These are phyloP conservation scores for Plantago rigida DNA, from an alignment of 305 asterid genomes.

Conservation along the genomic window DNA sequence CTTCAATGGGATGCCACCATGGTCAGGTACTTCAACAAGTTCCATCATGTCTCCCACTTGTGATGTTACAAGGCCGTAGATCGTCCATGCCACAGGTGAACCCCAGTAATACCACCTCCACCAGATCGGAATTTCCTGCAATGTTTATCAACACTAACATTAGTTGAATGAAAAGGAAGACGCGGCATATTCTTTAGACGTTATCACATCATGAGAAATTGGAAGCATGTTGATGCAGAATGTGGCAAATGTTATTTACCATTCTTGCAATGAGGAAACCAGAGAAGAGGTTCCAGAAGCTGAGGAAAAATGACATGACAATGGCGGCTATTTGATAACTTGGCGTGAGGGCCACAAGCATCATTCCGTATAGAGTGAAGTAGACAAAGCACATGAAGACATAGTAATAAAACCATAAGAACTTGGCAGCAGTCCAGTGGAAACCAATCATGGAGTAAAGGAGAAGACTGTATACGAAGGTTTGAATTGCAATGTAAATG, in stretches of 20 bases:
- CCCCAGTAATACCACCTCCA: conserved; percentile 99
- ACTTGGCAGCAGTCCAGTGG: conserved; percentile 53
- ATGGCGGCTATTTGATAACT: conserved; percentile 80
- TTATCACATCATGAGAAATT: neutral
- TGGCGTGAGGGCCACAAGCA: conserved; percentile 94
- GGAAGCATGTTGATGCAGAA: neutral
- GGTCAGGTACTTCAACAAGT: conserved; percentile 46
- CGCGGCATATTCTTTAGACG: neutral
- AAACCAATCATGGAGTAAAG: conserved; percentile 89
- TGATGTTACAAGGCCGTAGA: conserved; percentile 78
- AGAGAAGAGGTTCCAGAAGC: conserved; percentile 89
- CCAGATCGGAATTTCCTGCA: conserved; percentile 88
- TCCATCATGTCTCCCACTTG: conserved; percentile 54
- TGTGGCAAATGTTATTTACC: conserved; percentile 32
- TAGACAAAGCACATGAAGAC: conserved; percentile 75
- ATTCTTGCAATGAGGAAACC: conserved; percentile 77
- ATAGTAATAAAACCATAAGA: conserved; percentile 78
- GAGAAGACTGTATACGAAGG: conserved; percentile 59
- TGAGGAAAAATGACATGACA: conserved; percentile 86
- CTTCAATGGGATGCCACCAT: conserved; percentile 32
- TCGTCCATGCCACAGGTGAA: conserved; percentile 86
- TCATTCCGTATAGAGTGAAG: conserved; percentile 87
- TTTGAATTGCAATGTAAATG: conserved; percentile 55
- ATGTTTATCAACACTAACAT: neutral
- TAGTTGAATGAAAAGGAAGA: neutral